Percentiles rank a stretch among this genome's conserved stretches.
phyloP scores from a whole-genome alignment of 345 rosid species.

The Barbarea vulgaris region DNA sequence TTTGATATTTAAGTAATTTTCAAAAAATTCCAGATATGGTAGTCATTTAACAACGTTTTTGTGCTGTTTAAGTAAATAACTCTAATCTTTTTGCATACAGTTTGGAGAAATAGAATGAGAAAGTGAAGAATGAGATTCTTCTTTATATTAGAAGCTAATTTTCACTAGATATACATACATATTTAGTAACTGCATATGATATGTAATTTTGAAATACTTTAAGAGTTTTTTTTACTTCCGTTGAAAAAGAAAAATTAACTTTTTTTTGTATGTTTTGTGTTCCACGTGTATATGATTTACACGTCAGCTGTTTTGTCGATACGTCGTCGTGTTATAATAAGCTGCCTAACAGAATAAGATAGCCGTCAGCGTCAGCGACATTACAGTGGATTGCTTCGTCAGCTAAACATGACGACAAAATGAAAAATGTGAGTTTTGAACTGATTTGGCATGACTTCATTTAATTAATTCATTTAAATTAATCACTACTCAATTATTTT shows the following conservation, averaged over 20 bases:
- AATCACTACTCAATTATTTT: background rate
- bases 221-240: background rate
- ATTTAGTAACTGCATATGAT: too few relatives aligned
- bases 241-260: background rate
- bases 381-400: constrained; percentile 28
- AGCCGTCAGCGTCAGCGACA: constrained; percentile 32
- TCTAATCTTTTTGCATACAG: too few relatives aligned
- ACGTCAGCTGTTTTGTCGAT: constrained; percentile 25
- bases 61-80: too few relatives aligned
- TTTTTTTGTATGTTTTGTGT: too few relatives aligned
- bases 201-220: background rate
- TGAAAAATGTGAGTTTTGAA: constrained; percentile 13
- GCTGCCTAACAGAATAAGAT: constrained; percentile 17
- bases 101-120: too few relatives aligned
- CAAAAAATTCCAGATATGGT: too few relatives aligned
- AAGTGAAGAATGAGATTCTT: too few relatives aligned
- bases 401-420: constrained; percentile 35
- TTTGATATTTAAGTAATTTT: too few relatives aligned
- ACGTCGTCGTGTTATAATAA: constrained; percentile 11
- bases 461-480: background rate
- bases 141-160: too few relatives aligned
- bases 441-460: constrained; percentile 27
- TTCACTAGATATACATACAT: too few relatives aligned
- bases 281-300: constrained; percentile 21
- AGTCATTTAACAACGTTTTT: too few relatives aligned